These are phyloP conservation scores for Gynandropsis gynandra DNA, from an alignment of 345 rosid genomes.

Conservation along the genomic window DNA sequence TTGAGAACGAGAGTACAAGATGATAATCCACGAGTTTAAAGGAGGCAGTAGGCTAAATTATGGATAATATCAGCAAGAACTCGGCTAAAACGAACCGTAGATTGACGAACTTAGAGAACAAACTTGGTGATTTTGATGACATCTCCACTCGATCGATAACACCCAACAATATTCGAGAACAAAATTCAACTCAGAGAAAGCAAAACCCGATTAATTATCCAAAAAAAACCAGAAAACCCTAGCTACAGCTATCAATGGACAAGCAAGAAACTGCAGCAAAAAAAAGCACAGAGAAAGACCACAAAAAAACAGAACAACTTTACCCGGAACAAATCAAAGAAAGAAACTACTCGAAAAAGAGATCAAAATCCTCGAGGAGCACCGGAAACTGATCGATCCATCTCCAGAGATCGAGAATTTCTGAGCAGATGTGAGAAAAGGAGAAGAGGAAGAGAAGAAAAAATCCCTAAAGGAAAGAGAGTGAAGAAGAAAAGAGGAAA, in stretches of 20 bases:
- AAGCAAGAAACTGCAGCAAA: background rate
- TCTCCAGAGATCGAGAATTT: conserved; percentile 21
- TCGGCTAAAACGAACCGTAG: conserved; percentile 3
- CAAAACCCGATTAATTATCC: background rate
- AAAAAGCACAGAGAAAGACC: background rate
- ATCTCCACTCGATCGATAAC: conserved; percentile 6
- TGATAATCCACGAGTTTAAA: background rate
- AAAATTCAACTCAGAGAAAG: conserved; percentile 18
- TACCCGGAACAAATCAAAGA: conserved; percentile 23
- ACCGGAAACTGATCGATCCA: conserved; percentile 38
- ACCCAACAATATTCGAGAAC: background rate
- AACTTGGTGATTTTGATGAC: background rate
- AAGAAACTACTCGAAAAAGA: background rate
- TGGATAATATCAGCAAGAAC: background rate
- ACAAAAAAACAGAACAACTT: background rate
- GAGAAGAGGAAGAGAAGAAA: conserved; percentile 10
- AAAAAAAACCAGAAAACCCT: conserved; percentile 26
- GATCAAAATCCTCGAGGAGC: conserved; percentile 15
- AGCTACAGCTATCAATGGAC: conserved; percentile 22
- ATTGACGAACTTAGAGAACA: conserved; percentile 4
- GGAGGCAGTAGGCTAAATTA: conserved; percentile 7
- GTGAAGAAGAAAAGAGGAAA: conserved; percentile 25
- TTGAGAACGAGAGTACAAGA: conserved; percentile 7
- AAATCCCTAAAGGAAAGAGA: conserved; percentile 43
- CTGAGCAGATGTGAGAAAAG: conserved; percentile 22